Conservation (phyloP, 2,329 filamentous ascomycete species). For the Didymella keratinophila region DNA sequence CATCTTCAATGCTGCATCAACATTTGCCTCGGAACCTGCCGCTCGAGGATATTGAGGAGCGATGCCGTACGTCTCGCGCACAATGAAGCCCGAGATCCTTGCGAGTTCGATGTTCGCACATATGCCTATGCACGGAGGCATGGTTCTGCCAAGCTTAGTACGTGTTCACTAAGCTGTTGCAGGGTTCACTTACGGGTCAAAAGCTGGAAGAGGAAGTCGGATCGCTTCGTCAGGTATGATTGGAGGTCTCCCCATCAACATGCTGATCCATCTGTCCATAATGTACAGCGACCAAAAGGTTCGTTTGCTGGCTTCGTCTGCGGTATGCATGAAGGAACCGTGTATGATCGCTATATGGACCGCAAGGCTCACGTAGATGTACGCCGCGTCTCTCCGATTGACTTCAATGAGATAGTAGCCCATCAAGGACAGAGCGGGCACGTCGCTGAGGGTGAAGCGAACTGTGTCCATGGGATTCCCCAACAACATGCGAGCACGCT, state of each 20-base stretch:
- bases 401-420: slow-evolving; percentile 40
- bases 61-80: slow-evolving; percentile 38
- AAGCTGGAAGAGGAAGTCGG: slow-evolving; percentile 31
- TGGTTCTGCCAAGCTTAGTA: slow-evolving; percentile 24
- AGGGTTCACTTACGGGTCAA: slow-evolving; percentile 29
- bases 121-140: slow-evolving; percentile 35
- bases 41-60: slow-evolving; percentile 26
- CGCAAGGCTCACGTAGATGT: slow-evolving; percentile 38
- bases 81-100: slow-evolving; percentile 35
- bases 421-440: slow-evolving; percentile 38
- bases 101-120: slow-evolving; percentile 36
- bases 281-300: slow-evolving; percentile 38
- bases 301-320: slow-evolving; percentile 33
- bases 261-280: slow-evolving; percentile 40
- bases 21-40: slow-evolving; percentile 16
- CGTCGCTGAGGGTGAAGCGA: slow-evolving; percentile 35
- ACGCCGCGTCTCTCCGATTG: slow-evolving; percentile 40
- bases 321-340: slow-evolving; percentile 31
- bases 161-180: not conserved
- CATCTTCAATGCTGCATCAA: slow-evolving; percentile 33
- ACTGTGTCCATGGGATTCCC: slow-evolving; percentile 39
- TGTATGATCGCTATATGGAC: slow-evolving; percentile 39
- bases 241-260: slow-evolving; percentile 38
- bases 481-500: slow-evolving; percentile 34
- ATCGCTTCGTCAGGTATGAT: slow-evolving; percentile 39